These are phyloP conservation scores for Skeletonema tropicum DNA, from an alignment of 108 stramenopile species.

Conservation along the genomic window DNA sequence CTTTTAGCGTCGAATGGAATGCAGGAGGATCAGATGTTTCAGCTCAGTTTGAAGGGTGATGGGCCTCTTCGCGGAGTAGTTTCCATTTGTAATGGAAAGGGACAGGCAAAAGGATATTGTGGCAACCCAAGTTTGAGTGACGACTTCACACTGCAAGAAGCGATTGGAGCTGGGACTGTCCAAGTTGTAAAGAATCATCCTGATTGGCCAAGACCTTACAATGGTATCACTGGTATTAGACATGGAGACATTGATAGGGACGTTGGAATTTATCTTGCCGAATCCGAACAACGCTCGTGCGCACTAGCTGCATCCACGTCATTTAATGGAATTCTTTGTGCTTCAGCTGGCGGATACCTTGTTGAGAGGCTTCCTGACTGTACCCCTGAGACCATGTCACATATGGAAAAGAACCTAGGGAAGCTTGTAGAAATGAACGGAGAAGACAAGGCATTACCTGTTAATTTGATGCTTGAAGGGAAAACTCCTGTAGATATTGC, in stretches of 20 bases:
- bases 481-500: slow-evolving; percentile 78
- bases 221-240: slow-evolving; percentile 81
- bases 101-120: slow-evolving; percentile 76
- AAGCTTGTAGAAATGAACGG: slow-evolving; percentile 79
- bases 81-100: slow-evolving; percentile 70
- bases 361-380: slow-evolving; percentile 85
- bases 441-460: slow-evolving; percentile 56
- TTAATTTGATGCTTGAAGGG: slow-evolving; percentile 70
- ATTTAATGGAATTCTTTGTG: slow-evolving; percentile 80
- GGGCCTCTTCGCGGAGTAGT: slow-evolving; percentile 81
- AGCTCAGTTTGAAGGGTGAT: slow-evolving; percentile 79
- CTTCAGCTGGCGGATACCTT: slow-evolving; percentile 86
- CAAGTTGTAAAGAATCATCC: slow-evolving; percentile 92
- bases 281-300: slow-evolving; percentile 89
- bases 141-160: slow-evolving; percentile 64
- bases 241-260: slow-evolving; percentile 88
- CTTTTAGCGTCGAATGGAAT: slow-evolving; percentile 82
- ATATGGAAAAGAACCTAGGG: slow-evolving; percentile 72
- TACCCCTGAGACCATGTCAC: slow-evolving; percentile 52
- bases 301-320: slow-evolving; percentile 80
- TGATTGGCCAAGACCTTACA: slow-evolving; percentile 88
- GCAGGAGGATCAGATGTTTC: slow-evolving; percentile 85
- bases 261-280: slow-evolving; percentile 84
- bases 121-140: slow-evolving; percentile 76
- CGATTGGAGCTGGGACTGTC: slow-evolving; percentile 75